These are phyloP conservation scores for Dendryphion nanum DNA, from an alignment of 2,329 filamentous ascomycete species.

Conservation along the genomic window DNA sequence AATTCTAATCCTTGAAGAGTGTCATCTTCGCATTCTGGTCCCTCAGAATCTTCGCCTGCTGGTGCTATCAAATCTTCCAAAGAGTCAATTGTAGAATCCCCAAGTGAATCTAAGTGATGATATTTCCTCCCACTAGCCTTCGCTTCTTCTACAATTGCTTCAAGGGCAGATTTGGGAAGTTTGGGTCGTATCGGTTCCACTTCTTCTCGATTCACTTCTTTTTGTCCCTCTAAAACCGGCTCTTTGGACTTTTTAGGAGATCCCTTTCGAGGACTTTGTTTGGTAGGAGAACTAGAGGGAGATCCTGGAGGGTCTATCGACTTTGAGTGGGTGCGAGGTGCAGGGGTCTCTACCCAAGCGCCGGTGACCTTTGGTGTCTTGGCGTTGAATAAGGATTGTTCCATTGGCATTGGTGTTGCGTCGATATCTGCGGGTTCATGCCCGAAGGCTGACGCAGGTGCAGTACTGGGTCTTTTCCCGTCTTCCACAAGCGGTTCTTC, in stretches of 20 bases:
- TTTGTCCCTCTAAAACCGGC: too few relatives aligned
- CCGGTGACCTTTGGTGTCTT: conserved; percentile 49
- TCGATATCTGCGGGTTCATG: conserved; percentile 14
- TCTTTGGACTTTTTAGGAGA: too few relatives aligned
- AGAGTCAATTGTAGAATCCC: conserved; percentile 49
- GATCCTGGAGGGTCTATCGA: conserved; percentile 9
- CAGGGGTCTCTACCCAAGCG: conserved; percentile 50
- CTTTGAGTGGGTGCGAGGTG: conserved; percentile 20
- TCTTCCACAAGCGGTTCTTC: not conserved
- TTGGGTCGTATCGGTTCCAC: conserved; percentile 15
- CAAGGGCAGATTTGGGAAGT: conserved; percentile 36
- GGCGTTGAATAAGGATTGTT: conserved; percentile 19
- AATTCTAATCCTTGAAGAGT: conserved; percentile 29
- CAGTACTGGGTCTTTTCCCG: too few relatives aligned
- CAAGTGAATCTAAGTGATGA: conserved; percentile 29
- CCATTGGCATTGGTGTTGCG: conserved; percentile 27
- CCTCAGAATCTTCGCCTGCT: conserved; percentile 10
- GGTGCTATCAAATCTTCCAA: conserved; percentile 45
- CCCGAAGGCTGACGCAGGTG: conserved; percentile 4
- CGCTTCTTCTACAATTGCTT: conserved; percentile 42
- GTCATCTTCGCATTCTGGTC: conserved; percentile 30
- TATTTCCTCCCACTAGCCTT: conserved; percentile 17
- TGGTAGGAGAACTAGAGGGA: conserved; percentile 16
- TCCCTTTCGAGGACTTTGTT: not conserved
- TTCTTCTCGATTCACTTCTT: too few relatives aligned